Percentiles rank a stretch among this genome's conserved stretches.
phyloP scores from a whole-genome alignment of 352 stramenopile species.

The Pythium guiyangense region DNA sequence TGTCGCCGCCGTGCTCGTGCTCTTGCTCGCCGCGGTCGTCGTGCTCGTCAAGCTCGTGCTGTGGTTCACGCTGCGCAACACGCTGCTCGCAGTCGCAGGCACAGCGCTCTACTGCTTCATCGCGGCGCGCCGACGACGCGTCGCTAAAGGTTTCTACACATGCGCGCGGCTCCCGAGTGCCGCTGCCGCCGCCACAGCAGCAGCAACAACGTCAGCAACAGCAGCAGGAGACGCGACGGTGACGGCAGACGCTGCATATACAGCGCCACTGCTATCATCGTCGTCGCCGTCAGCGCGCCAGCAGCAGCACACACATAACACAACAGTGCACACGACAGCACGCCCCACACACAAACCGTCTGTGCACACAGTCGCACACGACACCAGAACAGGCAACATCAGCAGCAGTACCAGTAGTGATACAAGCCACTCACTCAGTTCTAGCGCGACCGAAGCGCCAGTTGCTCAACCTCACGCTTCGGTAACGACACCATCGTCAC shows the following conservation, averaged over 20 bases:
- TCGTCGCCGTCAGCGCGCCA: neutral
- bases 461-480: neutral
- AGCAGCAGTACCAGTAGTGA: neutral
- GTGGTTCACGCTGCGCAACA: constrained; percentile 19
- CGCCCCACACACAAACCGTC: too few species aligned
- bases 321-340: too few species aligned
- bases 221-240: neutral
- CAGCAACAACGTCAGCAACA: too few species aligned
- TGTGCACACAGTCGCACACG: too few species aligned
- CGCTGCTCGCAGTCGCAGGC: constrained; percentile 12
- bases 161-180: constrained; percentile 22
- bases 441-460: neutral
- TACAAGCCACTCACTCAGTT: neutral
- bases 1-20: constrained; percentile 19
- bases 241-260: neutral
- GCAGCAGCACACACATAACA: neutral
- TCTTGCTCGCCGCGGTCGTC: constrained; percentile 15
- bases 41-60: constrained; percentile 30
- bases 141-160: constrained; percentile 49
- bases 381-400: neutral
- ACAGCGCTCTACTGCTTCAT: constrained; percentile 18
- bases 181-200: too few species aligned
- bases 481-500: neutral
- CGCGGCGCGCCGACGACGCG: constrained; percentile 15
- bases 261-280: too few species aligned